phyloP scores from a whole-genome alignment of 805 yeast species.

The Saturnispora bothae region DNA sequence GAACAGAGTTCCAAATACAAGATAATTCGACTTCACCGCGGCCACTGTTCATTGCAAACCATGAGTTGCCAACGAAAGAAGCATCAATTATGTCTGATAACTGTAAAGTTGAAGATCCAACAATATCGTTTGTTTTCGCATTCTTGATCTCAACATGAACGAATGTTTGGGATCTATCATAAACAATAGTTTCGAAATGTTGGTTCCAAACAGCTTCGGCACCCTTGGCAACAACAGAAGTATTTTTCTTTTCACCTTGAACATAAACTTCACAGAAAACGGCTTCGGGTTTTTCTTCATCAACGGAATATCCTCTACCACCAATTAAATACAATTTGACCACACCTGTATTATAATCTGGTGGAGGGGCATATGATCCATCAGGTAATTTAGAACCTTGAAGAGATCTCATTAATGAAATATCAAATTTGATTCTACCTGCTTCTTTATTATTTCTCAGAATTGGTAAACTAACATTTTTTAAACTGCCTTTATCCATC shows the following conservation, averaged over 20 bases:
- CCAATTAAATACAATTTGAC: conserved; percentile 55
- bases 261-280: conserved; percentile 64
- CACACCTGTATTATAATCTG: conserved; percentile 91
- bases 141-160: conserved; percentile 59
- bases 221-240: conserved; percentile 49
- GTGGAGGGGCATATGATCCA: conserved; percentile 77
- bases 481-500: conserved; percentile 40
- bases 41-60: conserved; percentile 65
- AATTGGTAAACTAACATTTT: conserved; percentile 43
- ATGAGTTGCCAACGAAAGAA: conserved; percentile 62
- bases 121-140: conserved; percentile 42
- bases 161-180: conserved; percentile 58
- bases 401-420: conserved; percentile 68
- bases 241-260: conserved; percentile 47
- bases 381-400: conserved; percentile 54
- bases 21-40: conserved; percentile 62
- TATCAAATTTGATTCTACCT: conserved; percentile 63
- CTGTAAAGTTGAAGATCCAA: conserved; percentile 50
- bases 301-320: conserved; percentile 42
- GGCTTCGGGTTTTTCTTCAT: conserved; percentile 37
- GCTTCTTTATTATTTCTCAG: conserved; percentile 75
- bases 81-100: conserved; percentile 64
- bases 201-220: conserved; percentile 60
- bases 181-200: conserved; percentile 50
- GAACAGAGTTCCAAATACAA: conserved; percentile 82